phyloP scores from a whole-genome alignment of 768 basidiomycete species.

The Xerocomellus amylosporus region DNA sequence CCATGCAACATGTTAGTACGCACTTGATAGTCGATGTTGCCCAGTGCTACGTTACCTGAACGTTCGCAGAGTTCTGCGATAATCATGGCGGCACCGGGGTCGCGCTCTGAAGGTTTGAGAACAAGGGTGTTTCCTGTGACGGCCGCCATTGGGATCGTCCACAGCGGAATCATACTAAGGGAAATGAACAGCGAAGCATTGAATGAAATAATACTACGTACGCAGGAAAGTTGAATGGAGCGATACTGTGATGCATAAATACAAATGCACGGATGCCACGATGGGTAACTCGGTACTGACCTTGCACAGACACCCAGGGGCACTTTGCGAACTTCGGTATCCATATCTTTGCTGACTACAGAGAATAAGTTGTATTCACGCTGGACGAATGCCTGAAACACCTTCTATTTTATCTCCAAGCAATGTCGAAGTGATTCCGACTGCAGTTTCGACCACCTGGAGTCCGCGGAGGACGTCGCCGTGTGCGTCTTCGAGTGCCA shows the following conservation, averaged over 20 bases:
- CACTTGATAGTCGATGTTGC: background rate
- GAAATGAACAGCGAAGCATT: background rate
- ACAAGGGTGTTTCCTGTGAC: slow-evolving; percentile 93
- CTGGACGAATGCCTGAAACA: slow-evolving; percentile 26
- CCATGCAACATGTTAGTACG: background rate
- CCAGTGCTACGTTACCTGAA: slow-evolving; percentile 48
- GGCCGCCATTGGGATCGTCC: slow-evolving; percentile 89
- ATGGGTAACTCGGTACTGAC: slow-evolving; percentile 25
- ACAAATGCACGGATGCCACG: background rate
- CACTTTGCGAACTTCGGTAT: slow-evolving; percentile 79
- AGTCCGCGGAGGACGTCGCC: slow-evolving; percentile 92
- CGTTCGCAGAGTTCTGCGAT: slow-evolving; percentile 92
- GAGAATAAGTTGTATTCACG: slow-evolving; percentile 15
- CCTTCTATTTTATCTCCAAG: slow-evolving; percentile 93
- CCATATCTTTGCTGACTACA: slow-evolving; percentile 92
- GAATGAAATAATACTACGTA: slow-evolving; percentile 34
- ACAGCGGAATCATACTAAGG: slow-evolving; percentile 88
- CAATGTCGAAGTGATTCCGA: slow-evolving; percentile 79
- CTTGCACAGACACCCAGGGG: slow-evolving; percentile 87
- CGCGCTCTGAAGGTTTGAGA: slow-evolving; percentile 93
- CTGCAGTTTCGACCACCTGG: slow-evolving; percentile 82
- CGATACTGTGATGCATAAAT: slow-evolving; percentile 44
- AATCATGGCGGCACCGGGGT: slow-evolving; percentile 97
- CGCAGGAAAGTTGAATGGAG: slow-evolving; percentile 92
- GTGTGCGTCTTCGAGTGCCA: slow-evolving; percentile 66